Base-by-base conservation (phyloP, 495 filamentous ascomycete species). In the Annulohypoxylon nitens region DNA sequence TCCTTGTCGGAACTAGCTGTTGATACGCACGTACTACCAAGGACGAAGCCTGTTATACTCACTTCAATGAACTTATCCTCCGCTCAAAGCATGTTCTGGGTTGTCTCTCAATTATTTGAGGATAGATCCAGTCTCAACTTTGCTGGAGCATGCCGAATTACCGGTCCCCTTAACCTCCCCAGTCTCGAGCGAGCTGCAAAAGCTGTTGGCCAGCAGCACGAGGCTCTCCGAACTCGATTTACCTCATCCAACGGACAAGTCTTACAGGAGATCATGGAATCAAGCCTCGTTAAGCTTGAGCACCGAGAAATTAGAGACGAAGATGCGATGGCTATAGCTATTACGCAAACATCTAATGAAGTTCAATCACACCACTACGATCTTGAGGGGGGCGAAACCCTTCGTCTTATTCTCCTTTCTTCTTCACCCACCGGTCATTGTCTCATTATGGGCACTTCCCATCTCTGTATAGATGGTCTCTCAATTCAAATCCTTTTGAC, bases 141-240 rank as follows among this genome's bases (percentile, higher is more conserved):
- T 20, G 43, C 43, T 8, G 43, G 43, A 3, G 43, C 43, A 47
- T 47, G 43, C 12, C 43, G 43, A 47, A 47, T 47, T 20, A 20
- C n/a, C 1, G 43, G 43, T 18, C 43, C 43, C 43, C 43, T 47
- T 8, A 20, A 20, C 8, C 18, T 47, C 16, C 16, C 43, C 12
- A 9, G 43, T 3, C 16, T 47, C 5, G 43, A 47, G 16, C 4
- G 8, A 20, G 43, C 43, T 12, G 16, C 43, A 6, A 47, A 20
- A n/a, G 16, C 4, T 45, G 1, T 70, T 82, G 75, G 51, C 0
- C 59, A 76, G 6, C 76, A 76, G 6, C 85, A 87, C 53, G 84
- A 87, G 65, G 66, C 80, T 0, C 39, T 84, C 0, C 70, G 84
- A 0, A 86, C 83, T 0, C 76, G 72, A 36, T 86, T 86, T 62